phyloP scores from a whole-genome alignment of 495 filamentous ascomycete species.

The Podospora anserina region DNA sequence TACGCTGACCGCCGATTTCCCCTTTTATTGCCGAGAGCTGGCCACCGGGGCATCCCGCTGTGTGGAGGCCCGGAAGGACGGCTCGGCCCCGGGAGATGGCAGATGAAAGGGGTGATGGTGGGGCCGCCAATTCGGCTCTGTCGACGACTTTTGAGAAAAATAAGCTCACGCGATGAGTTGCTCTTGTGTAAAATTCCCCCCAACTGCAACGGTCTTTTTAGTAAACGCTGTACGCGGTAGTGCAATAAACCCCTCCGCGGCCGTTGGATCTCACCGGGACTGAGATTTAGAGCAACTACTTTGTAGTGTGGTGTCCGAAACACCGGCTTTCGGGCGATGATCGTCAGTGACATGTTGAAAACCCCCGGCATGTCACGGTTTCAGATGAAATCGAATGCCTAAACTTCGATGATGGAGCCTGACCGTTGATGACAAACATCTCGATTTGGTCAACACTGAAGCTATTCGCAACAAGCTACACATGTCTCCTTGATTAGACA shows the following conservation, averaged over 20 bases:
- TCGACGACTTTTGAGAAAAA: not conserved
- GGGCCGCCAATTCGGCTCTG: constrained; percentile 6
- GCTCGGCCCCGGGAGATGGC: constrained; percentile 16
- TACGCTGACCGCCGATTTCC: constrained; percentile 4
- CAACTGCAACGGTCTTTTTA: not conserved
- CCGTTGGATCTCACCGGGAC: not conserved
- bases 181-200: not conserved
- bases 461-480: not conserved
- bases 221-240: not conserved
- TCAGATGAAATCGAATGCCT: not conserved
- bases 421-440: not conserved
- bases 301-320: not conserved
- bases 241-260: not conserved
- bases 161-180: constrained; percentile 2
- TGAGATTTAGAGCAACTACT: not conserved
- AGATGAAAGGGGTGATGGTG: not conserved
- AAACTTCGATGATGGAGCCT: not conserved
- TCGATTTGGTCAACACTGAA: not conserved
- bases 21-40: not conserved
- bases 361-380: not conserved
- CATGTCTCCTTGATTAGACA: no score
- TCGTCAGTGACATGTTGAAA: not conserved
- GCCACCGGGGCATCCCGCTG: not conserved
- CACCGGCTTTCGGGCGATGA: not conserved
- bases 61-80: constrained; percentile 12